A percentile compares a stretch with the other conserved stretches of the same genome.
Conservation (phyloP, 768 basidiomycete species). For the Dioszegia crocea region DNA sequence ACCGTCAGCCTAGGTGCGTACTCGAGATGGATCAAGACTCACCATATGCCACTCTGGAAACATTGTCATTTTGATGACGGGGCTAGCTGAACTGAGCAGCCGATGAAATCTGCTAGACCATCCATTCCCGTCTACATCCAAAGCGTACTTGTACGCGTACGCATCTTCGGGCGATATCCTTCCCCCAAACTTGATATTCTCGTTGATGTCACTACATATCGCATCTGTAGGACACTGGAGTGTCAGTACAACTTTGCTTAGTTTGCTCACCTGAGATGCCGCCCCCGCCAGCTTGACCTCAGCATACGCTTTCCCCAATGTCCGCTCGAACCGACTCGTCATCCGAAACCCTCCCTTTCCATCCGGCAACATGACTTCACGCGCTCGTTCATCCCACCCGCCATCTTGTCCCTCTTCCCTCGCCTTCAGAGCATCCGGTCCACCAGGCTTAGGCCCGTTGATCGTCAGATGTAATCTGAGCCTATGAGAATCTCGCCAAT, state of each 20-base stretch:
- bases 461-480: conserved; percentile 50
- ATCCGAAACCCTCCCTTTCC: conserved; percentile 34
- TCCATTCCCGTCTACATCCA: conserved; percentile 52
- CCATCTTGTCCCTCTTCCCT: conserved; percentile 32
- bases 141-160: conserved; percentile 59
- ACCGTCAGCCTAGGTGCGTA: neutral
- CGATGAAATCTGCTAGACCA: conserved; percentile 70
- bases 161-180: conserved; percentile 55
- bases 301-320: conserved; percentile 58
- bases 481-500: conserved; percentile 51
- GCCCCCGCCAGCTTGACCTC: conserved; percentile 60
- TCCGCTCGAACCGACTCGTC: conserved; percentile 26
- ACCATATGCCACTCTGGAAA: conserved; percentile 66
- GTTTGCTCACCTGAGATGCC: conserved; percentile 48
- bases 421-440: neutral
- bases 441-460: conserved; percentile 46
- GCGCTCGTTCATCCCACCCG: conserved; percentile 43
- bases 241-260: neutral
- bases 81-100: conserved; percentile 60
- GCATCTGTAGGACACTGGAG: conserved; percentile 24
- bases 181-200: conserved; percentile 57
- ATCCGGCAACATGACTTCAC: conserved; percentile 47
- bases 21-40: conserved; percentile 9
- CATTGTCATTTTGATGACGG: conserved; percentile 67
- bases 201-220: conserved; percentile 54